A percentile compares a stretch with the other conserved stretches of the same genome.
These are phyloP conservation scores for Fraxinus albicans DNA, from an alignment of 305 asterid species.

Conservation along the genomic window DNA sequence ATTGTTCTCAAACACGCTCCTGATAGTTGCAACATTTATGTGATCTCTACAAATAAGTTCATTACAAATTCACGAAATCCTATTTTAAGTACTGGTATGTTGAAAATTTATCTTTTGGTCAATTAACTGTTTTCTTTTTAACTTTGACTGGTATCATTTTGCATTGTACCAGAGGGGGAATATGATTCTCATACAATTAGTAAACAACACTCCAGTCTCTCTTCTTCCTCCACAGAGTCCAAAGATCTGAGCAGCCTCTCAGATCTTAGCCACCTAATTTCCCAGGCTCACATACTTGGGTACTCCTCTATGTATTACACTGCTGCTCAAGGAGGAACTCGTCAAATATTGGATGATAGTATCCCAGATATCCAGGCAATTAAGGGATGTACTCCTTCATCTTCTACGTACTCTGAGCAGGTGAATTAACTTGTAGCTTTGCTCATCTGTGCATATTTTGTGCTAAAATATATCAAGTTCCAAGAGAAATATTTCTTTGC, in stretches of 20 bases:
- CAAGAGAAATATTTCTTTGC: constrained; percentile 5
- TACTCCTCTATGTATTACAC: constrained; percentile 23
- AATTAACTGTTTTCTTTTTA: background rate
- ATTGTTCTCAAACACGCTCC: constrained; percentile 70
- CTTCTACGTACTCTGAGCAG: constrained; percentile 45
- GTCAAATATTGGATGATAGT: constrained; percentile 34
- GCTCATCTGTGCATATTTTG: constrained; percentile 16
- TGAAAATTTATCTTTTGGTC: constrained; percentile 5
- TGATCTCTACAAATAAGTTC: constrained; percentile 52
- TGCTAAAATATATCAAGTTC: constrained; percentile 6
- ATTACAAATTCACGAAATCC: constrained; percentile 50
- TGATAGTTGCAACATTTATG: constrained; percentile 52
- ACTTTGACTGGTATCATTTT: constrained; percentile 15
- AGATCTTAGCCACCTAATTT: constrained; percentile 32
- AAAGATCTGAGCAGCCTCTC: constrained; percentile 33
- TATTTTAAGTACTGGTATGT: constrained; percentile 47
- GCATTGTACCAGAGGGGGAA: constrained; percentile 38
- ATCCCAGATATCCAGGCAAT: constrained; percentile 28
- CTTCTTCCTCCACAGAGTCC: constrained; percentile 45
- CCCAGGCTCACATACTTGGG: constrained; percentile 32
- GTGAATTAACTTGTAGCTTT: constrained; percentile 30
- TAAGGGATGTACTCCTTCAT: constrained; percentile 33
- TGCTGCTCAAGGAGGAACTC: constrained; percentile 21
- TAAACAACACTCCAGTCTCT: constrained; percentile 34
- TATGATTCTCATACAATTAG: constrained; percentile 30